Evolutionary conservation across 1,284 basidiomycete genomes (phyloP).

Genomic region (Leccinum angustisporum): DNA sequence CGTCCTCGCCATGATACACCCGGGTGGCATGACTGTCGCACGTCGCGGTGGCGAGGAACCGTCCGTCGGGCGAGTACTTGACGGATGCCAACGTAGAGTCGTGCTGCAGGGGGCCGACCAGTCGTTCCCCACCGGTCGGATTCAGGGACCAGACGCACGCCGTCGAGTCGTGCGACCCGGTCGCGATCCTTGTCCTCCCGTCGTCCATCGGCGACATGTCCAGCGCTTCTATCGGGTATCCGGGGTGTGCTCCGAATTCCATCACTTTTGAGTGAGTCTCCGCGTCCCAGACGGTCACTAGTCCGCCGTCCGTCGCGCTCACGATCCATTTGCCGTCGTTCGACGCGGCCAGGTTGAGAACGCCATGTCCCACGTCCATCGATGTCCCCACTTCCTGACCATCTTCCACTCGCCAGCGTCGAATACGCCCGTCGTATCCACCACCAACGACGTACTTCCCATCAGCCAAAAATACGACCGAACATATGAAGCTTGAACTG

Average conservation of each 20-base stretch:
- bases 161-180: slow-evolving; percentile 10
- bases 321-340: slow-evolving; percentile 4
- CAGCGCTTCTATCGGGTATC: not conserved
- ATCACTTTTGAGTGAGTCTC: not conserved
- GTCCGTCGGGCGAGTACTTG: slow-evolving; percentile 13
- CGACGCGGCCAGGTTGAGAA: not conserved
- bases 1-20: slow-evolving; percentile 6
- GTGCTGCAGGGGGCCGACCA: slow-evolving; percentile 8
- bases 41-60: slow-evolving; percentile 8
- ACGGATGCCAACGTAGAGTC: not conserved
- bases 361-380: not conserved
- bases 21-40: slow-evolving; percentile 1
- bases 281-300: slow-evolving; percentile 3
- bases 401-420: slow-evolving; percentile 3
- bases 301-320: slow-evolving; percentile 2
- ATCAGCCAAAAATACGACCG: not conserved
- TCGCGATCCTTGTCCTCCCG: slow-evolving; percentile 7
- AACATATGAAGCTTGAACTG: not conserved
- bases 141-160: slow-evolving; percentile 11
- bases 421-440: not conserved
- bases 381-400: slow-evolving; percentile 2
- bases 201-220: slow-evolving; percentile 5
- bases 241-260: not conserved
- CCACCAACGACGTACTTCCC: not conserved
- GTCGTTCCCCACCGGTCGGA: not conserved